A percentile compares a stretch with the other conserved stretches of the same genome.
phyloP scores from a whole-genome alignment of 495 filamentous ascomycete genomes.

The Ascodesmis nigricans region DNA sequence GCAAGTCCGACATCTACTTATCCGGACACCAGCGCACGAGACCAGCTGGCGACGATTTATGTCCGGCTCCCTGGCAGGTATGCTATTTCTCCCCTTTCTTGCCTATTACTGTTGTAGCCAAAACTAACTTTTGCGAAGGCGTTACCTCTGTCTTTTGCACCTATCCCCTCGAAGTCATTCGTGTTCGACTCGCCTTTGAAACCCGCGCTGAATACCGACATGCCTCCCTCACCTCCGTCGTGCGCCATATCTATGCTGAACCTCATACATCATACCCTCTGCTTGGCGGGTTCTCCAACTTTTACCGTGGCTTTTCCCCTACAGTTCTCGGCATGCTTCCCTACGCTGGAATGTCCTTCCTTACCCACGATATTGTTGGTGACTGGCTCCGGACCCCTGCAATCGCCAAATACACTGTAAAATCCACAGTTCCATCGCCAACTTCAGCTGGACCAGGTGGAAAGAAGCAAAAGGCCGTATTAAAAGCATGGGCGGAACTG shows the following conservation, averaged over 20 bases:
- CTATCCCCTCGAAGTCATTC: constrained; percentile 78
- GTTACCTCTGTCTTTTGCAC: constrained; percentile 84
- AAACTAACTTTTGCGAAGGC: constrained; percentile 18
- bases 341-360: constrained; percentile 92
- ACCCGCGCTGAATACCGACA: constrained; percentile 41
- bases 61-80: constrained; percentile 51
- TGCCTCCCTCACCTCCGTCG: constrained; percentile 46
- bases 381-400: constrained; percentile 51
- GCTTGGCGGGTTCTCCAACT: constrained; percentile 51
- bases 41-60: constrained; percentile 56
- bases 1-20: constrained; percentile 61
- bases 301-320: constrained; percentile 81
- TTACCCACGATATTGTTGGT: constrained; percentile 72
- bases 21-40: constrained; percentile 47
- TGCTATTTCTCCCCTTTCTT: no score
- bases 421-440: constrained; percentile 25
- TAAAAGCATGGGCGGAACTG: constrained; percentile 64
- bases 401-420: constrained; percentile 46
- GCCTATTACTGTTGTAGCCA: no score
- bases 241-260: constrained; percentile 67
- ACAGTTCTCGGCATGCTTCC: constrained; percentile 87
- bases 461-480: constrained; percentile 22
- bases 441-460: constrained; percentile 7
- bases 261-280: constrained; percentile 12
- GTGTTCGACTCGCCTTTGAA: constrained; percentile 85